A percentile compares a stretch with the other conserved stretches of the same genome.
phyloP scores from a whole-genome alignment of 1,284 basidiomycete species.

The Trichosporon faecale region DNA sequence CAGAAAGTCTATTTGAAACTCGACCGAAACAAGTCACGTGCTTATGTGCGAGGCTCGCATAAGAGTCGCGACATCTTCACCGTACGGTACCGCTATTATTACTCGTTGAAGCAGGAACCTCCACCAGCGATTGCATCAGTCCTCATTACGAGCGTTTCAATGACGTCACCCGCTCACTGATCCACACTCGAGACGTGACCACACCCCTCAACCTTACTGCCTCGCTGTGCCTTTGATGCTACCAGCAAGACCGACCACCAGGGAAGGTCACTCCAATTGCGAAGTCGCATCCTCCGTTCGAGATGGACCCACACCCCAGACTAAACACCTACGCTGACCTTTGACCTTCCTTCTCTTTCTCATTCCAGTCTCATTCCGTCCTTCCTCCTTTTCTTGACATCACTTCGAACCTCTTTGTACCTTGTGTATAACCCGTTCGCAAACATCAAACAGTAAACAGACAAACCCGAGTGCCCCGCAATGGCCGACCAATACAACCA shows the following conservation, averaged over 20 bases:
- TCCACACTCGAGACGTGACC: neutral
- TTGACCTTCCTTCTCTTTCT: neutral
- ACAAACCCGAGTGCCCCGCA: neutral
- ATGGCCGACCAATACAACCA: constrained; percentile 9
- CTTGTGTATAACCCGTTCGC: neutral
- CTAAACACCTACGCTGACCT: neutral
- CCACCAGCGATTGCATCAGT: neutral
- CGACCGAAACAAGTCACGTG: neutral
- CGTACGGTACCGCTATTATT: neutral
- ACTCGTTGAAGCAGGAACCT: neutral
- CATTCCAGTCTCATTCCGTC: neutral
- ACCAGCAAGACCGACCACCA: neutral
- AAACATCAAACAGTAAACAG: neutral
- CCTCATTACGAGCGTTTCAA: neutral
- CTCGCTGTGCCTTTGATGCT: neutral
- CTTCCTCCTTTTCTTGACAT: neutral
- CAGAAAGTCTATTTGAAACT: neutral
- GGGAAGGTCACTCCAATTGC: neutral
- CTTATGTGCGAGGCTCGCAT: neutral
- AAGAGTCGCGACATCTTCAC: neutral
- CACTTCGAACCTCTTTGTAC: neutral
- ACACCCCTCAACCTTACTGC: constrained; percentile 2
- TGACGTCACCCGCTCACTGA: constrained; percentile 3
- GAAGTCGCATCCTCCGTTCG: neutral
- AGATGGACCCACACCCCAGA: neutral